Conservation (phyloP, 257 asterid genomes). For the Solanum chilense region DNA sequence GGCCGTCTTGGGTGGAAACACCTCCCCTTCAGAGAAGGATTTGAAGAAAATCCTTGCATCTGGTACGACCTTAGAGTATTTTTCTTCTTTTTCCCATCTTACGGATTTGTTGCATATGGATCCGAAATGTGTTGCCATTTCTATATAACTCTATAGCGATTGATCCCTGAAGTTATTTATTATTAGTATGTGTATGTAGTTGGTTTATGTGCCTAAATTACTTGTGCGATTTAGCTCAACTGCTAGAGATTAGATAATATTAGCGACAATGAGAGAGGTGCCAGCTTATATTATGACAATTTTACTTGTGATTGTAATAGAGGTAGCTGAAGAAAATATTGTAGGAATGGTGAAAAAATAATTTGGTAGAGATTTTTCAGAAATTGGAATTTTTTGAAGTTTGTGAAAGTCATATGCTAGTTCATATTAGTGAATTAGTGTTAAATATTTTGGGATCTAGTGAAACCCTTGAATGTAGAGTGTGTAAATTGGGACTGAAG, state of each 20-base stretch:
- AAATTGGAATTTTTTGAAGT: neutral
- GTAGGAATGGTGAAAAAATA: neutral
- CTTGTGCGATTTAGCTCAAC: neutral
- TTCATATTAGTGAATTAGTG: neutral
- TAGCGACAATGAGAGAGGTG: neutral
- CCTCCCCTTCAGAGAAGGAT: constrained; percentile 26
- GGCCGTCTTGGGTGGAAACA: constrained; percentile 51
- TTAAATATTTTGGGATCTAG: neutral
- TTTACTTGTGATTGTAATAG: neutral
- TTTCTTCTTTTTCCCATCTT: neutral
- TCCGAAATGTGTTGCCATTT: neutral
- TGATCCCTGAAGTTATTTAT: neutral
- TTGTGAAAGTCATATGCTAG: neutral
- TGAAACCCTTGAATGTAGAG: neutral
- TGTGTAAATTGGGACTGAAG: neutral
- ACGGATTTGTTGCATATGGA: neutral
- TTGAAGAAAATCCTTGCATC: constrained; percentile 31
- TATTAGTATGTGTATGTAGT: neutral
- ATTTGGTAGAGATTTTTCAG: neutral
- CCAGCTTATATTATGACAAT: neutral
- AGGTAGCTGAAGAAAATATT: neutral
- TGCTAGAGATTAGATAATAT: neutral
- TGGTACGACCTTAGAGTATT: constrained; percentile 1
- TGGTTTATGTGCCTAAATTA: neutral
- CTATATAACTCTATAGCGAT: neutral